Conservation (phyloP, 2,329 filamentous ascomycete genomes). For the Hymenotorrendiella dingleyae region DNA sequence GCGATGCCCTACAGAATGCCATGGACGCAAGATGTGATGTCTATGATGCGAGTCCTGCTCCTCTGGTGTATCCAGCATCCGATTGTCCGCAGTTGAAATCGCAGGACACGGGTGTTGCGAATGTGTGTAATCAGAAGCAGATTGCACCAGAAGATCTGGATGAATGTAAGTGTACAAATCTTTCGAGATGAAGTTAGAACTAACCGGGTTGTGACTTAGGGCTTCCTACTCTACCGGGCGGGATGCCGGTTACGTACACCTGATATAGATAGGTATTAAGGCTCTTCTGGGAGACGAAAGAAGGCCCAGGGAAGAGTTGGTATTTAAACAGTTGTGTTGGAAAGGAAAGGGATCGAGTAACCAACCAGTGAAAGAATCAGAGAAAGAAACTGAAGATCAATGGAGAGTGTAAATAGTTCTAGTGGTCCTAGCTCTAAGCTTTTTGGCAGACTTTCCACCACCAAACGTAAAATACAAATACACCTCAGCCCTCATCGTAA, state of each 20-base stretch:
- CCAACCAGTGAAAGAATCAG: too few relatives aligned
- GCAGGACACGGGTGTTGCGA: conserved; percentile 40
- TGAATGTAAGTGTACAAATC: conserved; percentile 35
- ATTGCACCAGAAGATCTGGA: conserved; percentile 44
- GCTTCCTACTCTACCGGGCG: not conserved
- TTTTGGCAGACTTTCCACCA: too few relatives aligned
- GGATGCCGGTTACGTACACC: conserved; percentile 1
- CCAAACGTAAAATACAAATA: too few relatives aligned
- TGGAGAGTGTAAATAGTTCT: too few relatives aligned
- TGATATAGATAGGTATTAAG: too few relatives aligned
- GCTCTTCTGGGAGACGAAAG: too few relatives aligned
- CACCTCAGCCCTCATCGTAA: too few relatives aligned
- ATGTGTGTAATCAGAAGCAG: conserved; percentile 40
- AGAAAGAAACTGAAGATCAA: too few relatives aligned
- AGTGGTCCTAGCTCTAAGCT: too few relatives aligned
- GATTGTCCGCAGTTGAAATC: conserved; percentile 39
- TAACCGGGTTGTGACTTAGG: not conserved
- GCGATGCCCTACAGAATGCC: conserved; percentile 4
- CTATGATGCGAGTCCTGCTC: conserved; percentile 35
- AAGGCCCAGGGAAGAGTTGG: too few relatives aligned
- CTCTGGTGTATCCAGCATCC: conserved; percentile 3
- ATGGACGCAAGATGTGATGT: conserved; percentile 23
- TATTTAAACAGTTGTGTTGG: too few relatives aligned
- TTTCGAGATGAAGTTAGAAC: not conserved
- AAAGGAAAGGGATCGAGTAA: too few relatives aligned